Percentiles rank a stretch among this genome's conserved stretches.
Conservation (phyloP, 2,329 filamentous ascomycete genomes). For the Sarocladiaceae sp. region DNA sequence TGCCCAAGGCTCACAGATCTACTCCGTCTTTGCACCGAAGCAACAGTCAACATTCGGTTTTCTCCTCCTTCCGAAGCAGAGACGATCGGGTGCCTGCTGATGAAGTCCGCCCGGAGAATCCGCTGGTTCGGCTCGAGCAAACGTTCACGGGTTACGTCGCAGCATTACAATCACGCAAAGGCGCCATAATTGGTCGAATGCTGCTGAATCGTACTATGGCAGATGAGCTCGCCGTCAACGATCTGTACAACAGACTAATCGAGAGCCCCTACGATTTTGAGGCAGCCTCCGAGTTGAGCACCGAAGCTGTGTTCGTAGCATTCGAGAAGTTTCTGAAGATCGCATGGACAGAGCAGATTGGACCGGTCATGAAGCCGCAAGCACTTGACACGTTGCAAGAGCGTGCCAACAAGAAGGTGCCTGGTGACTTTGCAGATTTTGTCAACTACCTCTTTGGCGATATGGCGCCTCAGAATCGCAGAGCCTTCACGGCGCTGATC, state of each 20-base stretch:
- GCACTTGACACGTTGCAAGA: slow-evolving; percentile 70
- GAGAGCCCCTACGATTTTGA: slow-evolving; percentile 78
- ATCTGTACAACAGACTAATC: slow-evolving; percentile 81
- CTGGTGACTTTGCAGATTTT: slow-evolving; percentile 67
- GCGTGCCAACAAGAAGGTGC: slow-evolving; percentile 57
- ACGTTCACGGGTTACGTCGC: slow-evolving; percentile 79
- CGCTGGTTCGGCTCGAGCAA: slow-evolving; percentile 70
- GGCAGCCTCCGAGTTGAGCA: slow-evolving; percentile 64
- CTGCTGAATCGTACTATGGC: slow-evolving; percentile 63
- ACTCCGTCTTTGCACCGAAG: slow-evolving; percentile 33
- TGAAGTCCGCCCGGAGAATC: slow-evolving; percentile 53
- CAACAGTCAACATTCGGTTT: slow-evolving; percentile 47
- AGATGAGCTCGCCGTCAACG: slow-evolving; percentile 77
- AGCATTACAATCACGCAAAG: slow-evolving; percentile 76
- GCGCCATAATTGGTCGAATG: slow-evolving; percentile 74
- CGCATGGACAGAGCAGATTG: slow-evolving; percentile 85
- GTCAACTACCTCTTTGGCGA: slow-evolving; percentile 58
- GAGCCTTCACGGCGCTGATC: slow-evolving; percentile 77
- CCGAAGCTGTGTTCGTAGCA: slow-evolving; percentile 81
- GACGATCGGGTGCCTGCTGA: slow-evolving; percentile 23
- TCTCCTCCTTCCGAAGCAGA: slow-evolving; percentile 47
- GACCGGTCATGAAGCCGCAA: slow-evolving; percentile 68
- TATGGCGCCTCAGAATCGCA: slow-evolving; percentile 62
- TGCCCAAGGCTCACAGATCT: slow-evolving; percentile 34
- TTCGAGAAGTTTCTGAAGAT: slow-evolving; percentile 90